Conservation (phyloP, 1,139 yeast species). For the Protomyces inundatus region DNA sequence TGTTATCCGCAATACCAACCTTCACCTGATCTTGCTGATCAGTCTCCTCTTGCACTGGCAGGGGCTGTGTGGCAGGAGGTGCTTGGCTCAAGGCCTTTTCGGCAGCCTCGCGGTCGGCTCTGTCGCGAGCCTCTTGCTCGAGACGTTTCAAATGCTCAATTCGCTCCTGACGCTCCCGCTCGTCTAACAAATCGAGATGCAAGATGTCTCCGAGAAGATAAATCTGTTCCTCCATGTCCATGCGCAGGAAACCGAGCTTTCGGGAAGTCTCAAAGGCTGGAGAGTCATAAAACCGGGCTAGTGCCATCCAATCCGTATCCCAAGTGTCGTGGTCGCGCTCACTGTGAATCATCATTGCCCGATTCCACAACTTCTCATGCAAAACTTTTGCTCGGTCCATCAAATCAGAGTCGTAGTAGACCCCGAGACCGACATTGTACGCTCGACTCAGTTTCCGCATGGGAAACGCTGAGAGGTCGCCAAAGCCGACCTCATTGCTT, state of each 20-base stretch:
- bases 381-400: constrained; percentile 1
- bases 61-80: background rate
- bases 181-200: background rate
- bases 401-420: background rate
- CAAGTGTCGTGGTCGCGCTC: background rate
- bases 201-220: background rate
- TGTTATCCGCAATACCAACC: too few relatives aligned
- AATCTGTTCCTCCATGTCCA: background rate
- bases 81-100: background rate
- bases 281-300: constrained; percentile 8
- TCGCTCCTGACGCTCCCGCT: background rate
- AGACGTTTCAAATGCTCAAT: background rate
- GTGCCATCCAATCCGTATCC: constrained; percentile 16
- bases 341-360: background rate
- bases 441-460: background rate
- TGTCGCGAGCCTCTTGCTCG: background rate
- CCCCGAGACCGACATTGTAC: constrained; percentile 5
- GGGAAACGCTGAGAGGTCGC: constrained; percentile 2
- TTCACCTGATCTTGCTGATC: too few relatives aligned
- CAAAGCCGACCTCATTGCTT: constrained; percentile 1
- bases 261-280: constrained; percentile 1
- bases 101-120: background rate
- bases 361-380: constrained; percentile 14
- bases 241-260: constrained; percentile 11
- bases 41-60: background rate